Conservation (phyloP, 1,284 basidiomycete genomes). For the Bjerkandera adusta region DNA sequence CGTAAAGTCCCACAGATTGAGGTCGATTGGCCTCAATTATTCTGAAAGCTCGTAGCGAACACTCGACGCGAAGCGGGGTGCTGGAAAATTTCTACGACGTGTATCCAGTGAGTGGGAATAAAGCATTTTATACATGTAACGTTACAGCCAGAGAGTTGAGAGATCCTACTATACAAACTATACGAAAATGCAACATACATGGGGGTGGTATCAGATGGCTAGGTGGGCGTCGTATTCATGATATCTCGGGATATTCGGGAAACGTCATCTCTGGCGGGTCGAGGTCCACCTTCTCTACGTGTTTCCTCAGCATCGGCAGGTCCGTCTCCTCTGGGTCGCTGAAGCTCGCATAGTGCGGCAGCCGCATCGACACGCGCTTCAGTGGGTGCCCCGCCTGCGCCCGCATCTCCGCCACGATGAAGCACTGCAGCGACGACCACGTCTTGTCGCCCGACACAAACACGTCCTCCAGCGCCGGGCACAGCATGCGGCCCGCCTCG, state of each 20-base stretch:
- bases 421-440: slow-evolving; percentile 31
- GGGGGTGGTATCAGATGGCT: not conserved
- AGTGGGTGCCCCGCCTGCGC: slow-evolving; percentile 23
- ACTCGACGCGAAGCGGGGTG: too few relatives aligned
- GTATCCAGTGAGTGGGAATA: too few relatives aligned
- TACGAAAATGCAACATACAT: too few relatives aligned
- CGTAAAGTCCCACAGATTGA: too few relatives aligned
- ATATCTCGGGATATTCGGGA: slow-evolving; percentile 22
- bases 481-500: slow-evolving; percentile 23
- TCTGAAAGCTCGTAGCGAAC: too few relatives aligned
- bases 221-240: too few relatives aligned
- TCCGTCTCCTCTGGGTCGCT: slow-evolving; percentile 31
- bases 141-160: too few relatives aligned
- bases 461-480: slow-evolving; percentile 27
- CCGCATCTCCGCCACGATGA: slow-evolving; percentile 25
- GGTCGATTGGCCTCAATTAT: too few relatives aligned
- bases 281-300: slow-evolving; percentile 28
- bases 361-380: slow-evolving; percentile 26
- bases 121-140: too few relatives aligned
- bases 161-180: too few relatives aligned
- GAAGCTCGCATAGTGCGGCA: slow-evolving; percentile 30
- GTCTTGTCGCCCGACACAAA: slow-evolving; percentile 28
- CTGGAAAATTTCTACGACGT: too few relatives aligned
- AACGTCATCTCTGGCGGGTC: slow-evolving; percentile 23
- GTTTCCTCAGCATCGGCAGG: slow-evolving; percentile 23